Conservation (phyloP, 768 basidiomycete species). For the Hortiboletus campestris region DNA sequence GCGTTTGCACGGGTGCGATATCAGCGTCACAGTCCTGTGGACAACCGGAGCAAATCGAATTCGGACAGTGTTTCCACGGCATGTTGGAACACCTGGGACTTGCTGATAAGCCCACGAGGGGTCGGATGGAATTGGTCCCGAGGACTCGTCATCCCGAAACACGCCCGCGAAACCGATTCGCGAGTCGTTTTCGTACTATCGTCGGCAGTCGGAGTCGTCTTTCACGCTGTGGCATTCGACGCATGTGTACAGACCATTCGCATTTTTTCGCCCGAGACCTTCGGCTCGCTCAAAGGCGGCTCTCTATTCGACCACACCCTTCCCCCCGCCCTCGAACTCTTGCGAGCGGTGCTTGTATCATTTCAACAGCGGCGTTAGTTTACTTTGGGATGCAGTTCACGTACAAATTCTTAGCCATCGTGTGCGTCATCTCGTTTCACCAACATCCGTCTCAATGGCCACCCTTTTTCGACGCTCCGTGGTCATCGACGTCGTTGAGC, state of each 20-base stretch:
- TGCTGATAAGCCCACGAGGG: constrained; percentile 23
- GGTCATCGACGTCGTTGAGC: no score
- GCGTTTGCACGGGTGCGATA: no score
- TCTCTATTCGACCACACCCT: constrained; percentile 36
- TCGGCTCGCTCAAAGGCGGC: constrained; percentile 34
- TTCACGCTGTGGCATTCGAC: constrained; percentile 17
- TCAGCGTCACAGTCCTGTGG: no score
- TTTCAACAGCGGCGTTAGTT: constrained; percentile 24
- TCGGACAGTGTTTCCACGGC: neutral
- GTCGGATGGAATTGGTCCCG: constrained; percentile 29
- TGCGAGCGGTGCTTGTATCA: constrained; percentile 43
- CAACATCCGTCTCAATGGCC: no score
- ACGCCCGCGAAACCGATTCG: constrained; percentile 3
- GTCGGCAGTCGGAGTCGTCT: neutral
- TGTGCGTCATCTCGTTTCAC: no score
- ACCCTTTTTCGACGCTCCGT: no score
- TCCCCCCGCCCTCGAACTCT: constrained; percentile 30
- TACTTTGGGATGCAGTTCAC: no score
- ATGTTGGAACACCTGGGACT: constrained; percentile 28
- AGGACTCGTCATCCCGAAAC: constrained; percentile 16
- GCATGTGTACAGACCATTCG: constrained; percentile 12
- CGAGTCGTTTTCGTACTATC: constrained; percentile 13
- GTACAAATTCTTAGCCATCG: no score
- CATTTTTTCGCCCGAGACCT: constrained; percentile 38
- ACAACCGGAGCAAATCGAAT: no score